Conservation (phyloP, 2,329 filamentous ascomycete species). For the Colletotrichum shisoi region DNA sequence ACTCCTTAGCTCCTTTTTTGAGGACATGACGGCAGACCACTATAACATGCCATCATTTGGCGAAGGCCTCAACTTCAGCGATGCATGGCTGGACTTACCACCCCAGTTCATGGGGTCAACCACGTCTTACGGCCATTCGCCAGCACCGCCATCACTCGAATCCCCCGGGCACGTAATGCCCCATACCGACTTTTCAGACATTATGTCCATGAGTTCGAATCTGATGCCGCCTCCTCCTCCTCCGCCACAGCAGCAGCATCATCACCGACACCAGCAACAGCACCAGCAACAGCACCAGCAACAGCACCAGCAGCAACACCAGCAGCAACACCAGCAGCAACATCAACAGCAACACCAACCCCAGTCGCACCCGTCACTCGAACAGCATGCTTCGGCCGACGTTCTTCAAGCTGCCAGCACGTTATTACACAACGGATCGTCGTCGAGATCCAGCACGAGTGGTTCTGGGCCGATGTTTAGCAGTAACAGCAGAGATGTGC, state of each 20-base stretch:
- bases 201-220: slow-evolving; percentile 45
- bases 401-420: slow-evolving; percentile 65
- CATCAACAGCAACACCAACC: slow-evolving; percentile 41
- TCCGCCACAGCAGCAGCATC: slow-evolving; percentile 43
- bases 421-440: slow-evolving; percentile 56
- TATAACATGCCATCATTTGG: slow-evolving; percentile 60
- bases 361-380: slow-evolving; percentile 39
- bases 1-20: slow-evolving; percentile 66
- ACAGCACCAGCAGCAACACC: slow-evolving; percentile 44
- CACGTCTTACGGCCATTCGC: slow-evolving; percentile 66
- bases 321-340: slow-evolving; percentile 44
- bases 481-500: slow-evolving; percentile 25
- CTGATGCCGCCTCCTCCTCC: slow-evolving; percentile 51
- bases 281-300: slow-evolving; percentile 42
- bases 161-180: slow-evolving; percentile 44
- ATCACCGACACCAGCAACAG: slow-evolving; percentile 43
- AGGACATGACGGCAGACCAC: slow-evolving; percentile 60
- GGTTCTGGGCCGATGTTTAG: slow-evolving; percentile 37
- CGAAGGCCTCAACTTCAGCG: slow-evolving; percentile 60
- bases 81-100: slow-evolving; percentile 66
- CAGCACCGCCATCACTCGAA: slow-evolving; percentile 48
- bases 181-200: slow-evolving; percentile 42
- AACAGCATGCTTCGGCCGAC: slow-evolving; percentile 58
- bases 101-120: slow-evolving; percentile 71
- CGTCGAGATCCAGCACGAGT: slow-evolving; percentile 42